Evolutionary conservation across 495 filamentous ascomycete species (phyloP).

Genomic region (Pyrenula massariospora): DNA sequence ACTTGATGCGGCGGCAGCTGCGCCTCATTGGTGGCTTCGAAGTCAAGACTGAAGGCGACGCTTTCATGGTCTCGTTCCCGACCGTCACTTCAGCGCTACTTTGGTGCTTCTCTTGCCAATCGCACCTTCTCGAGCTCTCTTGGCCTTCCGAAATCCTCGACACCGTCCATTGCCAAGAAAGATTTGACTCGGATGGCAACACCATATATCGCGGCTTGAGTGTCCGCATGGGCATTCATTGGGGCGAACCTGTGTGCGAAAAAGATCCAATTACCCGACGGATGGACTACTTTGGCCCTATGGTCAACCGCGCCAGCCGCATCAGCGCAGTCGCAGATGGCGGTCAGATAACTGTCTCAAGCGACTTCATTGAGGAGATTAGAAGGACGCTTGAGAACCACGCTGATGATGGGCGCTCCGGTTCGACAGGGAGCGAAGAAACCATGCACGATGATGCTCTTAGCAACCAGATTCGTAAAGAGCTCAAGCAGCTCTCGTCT

Average conservation of each 20-base stretch:
- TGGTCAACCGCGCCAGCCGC: conserved; percentile 94
- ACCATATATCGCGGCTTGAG: conserved; percentile 87
- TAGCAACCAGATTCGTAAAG: conserved; percentile 62
- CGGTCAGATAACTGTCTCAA: conserved; percentile 90
- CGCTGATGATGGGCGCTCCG: conserved; percentile 59
- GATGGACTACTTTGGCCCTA: conserved; percentile 99
- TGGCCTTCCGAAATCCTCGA: conserved; percentile 92
- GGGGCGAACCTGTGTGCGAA: conserved; percentile 87
- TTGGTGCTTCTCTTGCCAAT: conserved; percentile 94
- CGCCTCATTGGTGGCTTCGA: conserved; percentile 93
- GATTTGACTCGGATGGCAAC: conserved; percentile 72
- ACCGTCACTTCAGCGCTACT: conserved; percentile 86
- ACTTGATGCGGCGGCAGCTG: conserved; percentile 85
- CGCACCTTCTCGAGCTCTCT: conserved; percentile 67
- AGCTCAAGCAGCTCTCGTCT: conserved; percentile 74
- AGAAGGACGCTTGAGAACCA: conserved; percentile 82
- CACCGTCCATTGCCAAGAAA: conserved; percentile 71
- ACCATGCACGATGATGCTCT: conserved; percentile 57
- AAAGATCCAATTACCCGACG: conserved; percentile 89
- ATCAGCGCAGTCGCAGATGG: conserved; percentile 93
- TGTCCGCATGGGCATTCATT: conserved; percentile 95
- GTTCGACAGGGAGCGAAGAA: conserved; percentile 57
- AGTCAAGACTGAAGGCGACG: conserved; percentile 98
- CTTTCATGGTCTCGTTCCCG: conserved; percentile 98
- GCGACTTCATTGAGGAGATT: conserved; percentile 93